These are phyloP conservation scores for Salpingoeca rosetta DNA, from an alignment of 78 protist species.

Conservation along the genomic window DNA sequence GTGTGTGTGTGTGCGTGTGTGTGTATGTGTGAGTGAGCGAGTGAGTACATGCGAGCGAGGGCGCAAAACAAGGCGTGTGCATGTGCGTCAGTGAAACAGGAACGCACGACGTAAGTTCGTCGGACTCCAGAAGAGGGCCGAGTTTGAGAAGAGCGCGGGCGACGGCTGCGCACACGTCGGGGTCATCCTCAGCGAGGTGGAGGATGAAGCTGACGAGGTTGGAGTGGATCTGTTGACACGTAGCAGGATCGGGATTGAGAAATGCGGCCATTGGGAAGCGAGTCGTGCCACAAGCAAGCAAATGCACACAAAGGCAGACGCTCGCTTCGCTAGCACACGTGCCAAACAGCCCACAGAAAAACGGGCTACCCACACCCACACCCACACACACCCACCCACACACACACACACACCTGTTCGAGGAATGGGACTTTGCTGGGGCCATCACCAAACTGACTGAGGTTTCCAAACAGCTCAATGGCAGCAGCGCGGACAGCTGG, in stretches of 20 bases:
- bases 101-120: not conserved
- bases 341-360: not conserved
- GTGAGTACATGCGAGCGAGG: too few relatives aligned
- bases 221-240: not conserved
- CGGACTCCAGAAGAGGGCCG: not conserved
- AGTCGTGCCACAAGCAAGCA: not conserved
- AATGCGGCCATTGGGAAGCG: too few relatives aligned
- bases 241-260: too few relatives aligned
- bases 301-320: not conserved
- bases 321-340: too few relatives aligned
- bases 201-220: not conserved
- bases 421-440: constrained; percentile 27
- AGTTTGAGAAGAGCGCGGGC: not conserved
- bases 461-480: constrained; percentile 41
- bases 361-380: not conserved
- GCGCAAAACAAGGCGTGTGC: too few relatives aligned
- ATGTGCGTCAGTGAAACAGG: too few relatives aligned
- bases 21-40: too few relatives aligned
- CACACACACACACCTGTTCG: constrained; percentile 36
- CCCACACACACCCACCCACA: not conserved
- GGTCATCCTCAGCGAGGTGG: not conserved
- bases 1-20: too few relatives aligned
- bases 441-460: constrained; percentile 46
- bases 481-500: constrained; percentile 53
- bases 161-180: not conserved